These are phyloP conservation scores for Vitis hybrid DNA, from an alignment of 177 flowering plant species.

Conservation along the genomic window DNA sequence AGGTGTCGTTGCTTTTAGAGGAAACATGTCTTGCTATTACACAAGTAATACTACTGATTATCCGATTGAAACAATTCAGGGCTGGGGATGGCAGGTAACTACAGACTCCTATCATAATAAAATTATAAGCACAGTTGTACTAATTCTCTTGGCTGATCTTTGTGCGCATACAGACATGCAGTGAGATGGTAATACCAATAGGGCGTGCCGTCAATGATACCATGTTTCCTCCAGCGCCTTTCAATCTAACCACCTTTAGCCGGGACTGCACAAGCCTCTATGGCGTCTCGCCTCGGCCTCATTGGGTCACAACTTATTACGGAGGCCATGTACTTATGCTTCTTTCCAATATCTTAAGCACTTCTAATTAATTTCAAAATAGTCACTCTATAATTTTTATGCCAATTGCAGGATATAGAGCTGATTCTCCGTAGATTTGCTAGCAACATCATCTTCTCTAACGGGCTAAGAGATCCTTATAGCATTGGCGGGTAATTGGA, in stretches of 20 bases:
- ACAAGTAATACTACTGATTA: not conserved
- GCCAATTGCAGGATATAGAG: constrained; percentile 4
- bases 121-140: no score
- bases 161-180: constrained; percentile 1
- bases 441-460: constrained; percentile 1
- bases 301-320: constrained; percentile 4
- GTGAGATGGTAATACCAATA: not conserved
- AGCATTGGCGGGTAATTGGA: constrained; percentile 9
- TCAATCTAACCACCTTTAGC: not conserved
- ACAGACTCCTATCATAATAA: no score
- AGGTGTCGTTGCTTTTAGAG: constrained; percentile 12
- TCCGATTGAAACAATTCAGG: not conserved
- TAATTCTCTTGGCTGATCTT: no score
- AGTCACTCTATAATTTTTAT: not conserved
- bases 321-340: constrained; percentile 10
- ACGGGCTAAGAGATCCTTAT: constrained; percentile 9
- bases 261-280: not conserved
- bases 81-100: constrained; percentile 19
- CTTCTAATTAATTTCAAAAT: not conserved
- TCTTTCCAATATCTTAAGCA: not conserved
- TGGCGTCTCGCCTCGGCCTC: constrained; percentile 1
- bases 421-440: not conserved
- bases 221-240: constrained; percentile 1
- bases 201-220: constrained; percentile 3
- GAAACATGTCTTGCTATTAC: constrained; percentile 3